A percentile compares a stretch with the other conserved stretches of the same genome.
Conservation (phyloP, 2,329 filamentous ascomycete species). For the Aphanocladium album region DNA sequence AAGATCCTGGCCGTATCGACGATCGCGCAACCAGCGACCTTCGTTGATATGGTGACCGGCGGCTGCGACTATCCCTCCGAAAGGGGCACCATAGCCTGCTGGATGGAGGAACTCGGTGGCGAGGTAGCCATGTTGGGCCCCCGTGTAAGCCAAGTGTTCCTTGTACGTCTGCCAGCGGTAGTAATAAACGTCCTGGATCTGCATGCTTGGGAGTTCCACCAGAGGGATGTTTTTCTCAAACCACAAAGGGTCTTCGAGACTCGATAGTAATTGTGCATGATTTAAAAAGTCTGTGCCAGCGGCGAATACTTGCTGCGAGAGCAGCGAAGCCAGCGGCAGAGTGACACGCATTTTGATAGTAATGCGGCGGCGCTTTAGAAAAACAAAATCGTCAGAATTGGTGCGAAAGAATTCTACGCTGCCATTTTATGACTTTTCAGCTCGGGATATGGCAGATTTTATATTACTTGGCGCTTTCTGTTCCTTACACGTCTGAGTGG, state of each 20-base stretch:
- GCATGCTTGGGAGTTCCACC: conserved; percentile 34
- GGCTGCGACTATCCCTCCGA: conserved; percentile 20
- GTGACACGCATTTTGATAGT: not conserved
- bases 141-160: conserved; percentile 36
- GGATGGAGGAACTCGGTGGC: conserved; percentile 40
- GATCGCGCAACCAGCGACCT: conserved; percentile 35
- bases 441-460: not conserved
- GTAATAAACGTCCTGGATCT: conserved; percentile 41
- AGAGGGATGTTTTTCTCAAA: conserved; percentile 36
- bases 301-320: not conserved
- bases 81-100: conserved; percentile 21
- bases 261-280: conserved; percentile 17
- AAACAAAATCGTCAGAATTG: no score
- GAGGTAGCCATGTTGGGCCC: conserved; percentile 35
- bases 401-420: not conserved
- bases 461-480: not conserved
- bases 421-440: not conserved
- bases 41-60: conserved; percentile 35
- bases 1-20: conserved; percentile 31
- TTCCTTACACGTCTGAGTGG: not conserved
- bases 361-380: not conserved
- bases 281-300: conserved; percentile 19
- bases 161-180: conserved; percentile 38
- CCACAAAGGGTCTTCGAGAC: conserved; percentile 21
- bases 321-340: not conserved